Evolutionary conservation across 768 basidiomycete genomes (phyloP), one percentile per base, ranked within the genome.

Genomic region (Amanita rubescens): DNA sequence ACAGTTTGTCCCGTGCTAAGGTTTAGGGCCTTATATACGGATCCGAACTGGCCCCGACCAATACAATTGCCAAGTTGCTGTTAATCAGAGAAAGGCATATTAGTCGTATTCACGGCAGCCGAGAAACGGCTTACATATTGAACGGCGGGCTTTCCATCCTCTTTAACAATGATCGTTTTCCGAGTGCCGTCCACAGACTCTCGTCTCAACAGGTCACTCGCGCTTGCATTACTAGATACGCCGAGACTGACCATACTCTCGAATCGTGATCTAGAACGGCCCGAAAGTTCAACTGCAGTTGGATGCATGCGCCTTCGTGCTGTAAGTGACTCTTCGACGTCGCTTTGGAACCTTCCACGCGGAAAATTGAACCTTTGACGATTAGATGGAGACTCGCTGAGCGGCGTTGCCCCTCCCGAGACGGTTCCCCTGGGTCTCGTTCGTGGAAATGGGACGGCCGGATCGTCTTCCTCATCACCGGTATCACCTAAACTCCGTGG

Each of bases 61-160:
- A 99, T 95, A 66, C 92, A 94, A 68, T 96, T 94, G 27, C 95
- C 95, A 17, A 99, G 77, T 94, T 95, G 93, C 95, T 97, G 63
- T 48, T 37, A 56, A 12, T 43, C 42, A 34, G 17, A 27, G 45
- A 41, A 54, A 19, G n/a, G 11, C 19, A 22, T 12, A 49, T 49
- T 39, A 50, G 39, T 37, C 12, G 27, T 46, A 35, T 44, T 49
- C 41, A 52, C 51, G 17, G 27, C 27, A 11, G 25, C 32, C n/a
- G 32, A 51, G 32, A 15, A 43, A 34, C 58, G 53, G 46, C 92
- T 78, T 65, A 94, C 92, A 66, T 88, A 93, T 65, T 84, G 85
- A 49, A 86, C 81, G 6, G 87, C 75, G 15, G 82, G 72, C 71
- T 86, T 88, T 48, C 90, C 90, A 58, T 87, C 83, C 71, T 94